phyloP scores from a whole-genome alignment of 2,329 filamentous ascomycete genomes.

The Lojkania enalia region DNA sequence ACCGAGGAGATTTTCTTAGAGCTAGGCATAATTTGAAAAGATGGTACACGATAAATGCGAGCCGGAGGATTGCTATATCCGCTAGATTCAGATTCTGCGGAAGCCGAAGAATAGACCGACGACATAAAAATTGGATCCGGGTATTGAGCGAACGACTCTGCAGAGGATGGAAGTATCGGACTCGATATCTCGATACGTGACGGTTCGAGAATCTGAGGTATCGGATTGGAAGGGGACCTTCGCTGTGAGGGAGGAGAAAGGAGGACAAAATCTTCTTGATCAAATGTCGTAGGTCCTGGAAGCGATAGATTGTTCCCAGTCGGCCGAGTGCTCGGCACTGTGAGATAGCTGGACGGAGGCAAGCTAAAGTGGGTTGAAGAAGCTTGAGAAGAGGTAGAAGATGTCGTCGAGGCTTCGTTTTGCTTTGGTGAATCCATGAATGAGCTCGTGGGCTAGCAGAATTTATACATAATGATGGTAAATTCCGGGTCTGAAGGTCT shows the following conservation, averaged over 20 bases:
- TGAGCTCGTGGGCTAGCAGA: not conserved
- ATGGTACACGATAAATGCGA: slow-evolving; percentile 26
- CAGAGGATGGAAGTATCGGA: slow-evolving; percentile 3
- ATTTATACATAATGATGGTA: slow-evolving; percentile 22
- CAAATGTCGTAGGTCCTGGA: slow-evolving; percentile 8
- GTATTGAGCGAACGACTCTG: not conserved
- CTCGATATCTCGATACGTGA: not conserved
- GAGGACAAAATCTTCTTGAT: slow-evolving; percentile 7
- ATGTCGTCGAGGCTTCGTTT: slow-evolving; percentile 10
- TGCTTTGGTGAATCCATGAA: slow-evolving; percentile 17
- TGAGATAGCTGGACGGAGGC: slow-evolving; percentile 18
- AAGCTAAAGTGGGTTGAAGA: slow-evolving; percentile 13
- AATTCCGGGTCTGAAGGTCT: not conserved
- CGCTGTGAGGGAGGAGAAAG: not conserved
- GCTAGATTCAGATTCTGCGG: slow-evolving; percentile 22
- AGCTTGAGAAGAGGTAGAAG: slow-evolving; percentile 13
- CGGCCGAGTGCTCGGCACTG: slow-evolving; percentile 17
- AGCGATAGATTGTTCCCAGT: slow-evolving; percentile 3
- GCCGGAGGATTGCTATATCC: slow-evolving; percentile 32
- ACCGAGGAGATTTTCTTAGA: slow-evolving; percentile 30
- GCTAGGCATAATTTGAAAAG: slow-evolving; percentile 31
- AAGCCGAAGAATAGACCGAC: slow-evolving; percentile 27
- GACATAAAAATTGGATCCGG: slow-evolving; percentile 23
- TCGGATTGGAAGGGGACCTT: slow-evolving; percentile 1
- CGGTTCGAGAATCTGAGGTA: slow-evolving; percentile 13